Evolutionary conservation across 2,329 filamentous ascomycete species (phyloP).

Genomic region (Aureobasidium leucospermi): DNA sequence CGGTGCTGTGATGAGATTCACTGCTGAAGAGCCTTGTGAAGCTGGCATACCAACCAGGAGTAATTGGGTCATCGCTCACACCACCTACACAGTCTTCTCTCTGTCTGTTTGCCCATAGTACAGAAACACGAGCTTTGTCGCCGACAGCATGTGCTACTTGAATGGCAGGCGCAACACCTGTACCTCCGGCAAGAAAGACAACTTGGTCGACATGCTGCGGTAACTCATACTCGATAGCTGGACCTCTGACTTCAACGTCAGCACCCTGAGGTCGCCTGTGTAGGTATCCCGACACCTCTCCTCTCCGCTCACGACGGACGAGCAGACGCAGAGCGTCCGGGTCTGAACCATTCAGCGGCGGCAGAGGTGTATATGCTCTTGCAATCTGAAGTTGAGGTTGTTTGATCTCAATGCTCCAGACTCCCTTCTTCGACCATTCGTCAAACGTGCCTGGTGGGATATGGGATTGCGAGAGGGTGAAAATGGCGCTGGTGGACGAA

Average conservation of each 20-base stretch:
- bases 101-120: constrained; percentile 75
- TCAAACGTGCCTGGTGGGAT: constrained; percentile 12
- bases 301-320: constrained; percentile 68
- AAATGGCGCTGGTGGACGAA: constrained; percentile 60
- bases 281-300: constrained; percentile 82
- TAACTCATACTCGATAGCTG: constrained; percentile 58
- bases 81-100: constrained; percentile 60
- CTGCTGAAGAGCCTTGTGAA: not conserved
- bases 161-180: constrained; percentile 82
- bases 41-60: not conserved
- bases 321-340: constrained; percentile 56
- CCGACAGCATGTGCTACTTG: constrained; percentile 59
- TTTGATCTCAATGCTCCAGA: constrained; percentile 84
- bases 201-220: constrained; percentile 50
- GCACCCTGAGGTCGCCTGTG: constrained; percentile 34
- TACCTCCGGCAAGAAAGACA: constrained; percentile 85
- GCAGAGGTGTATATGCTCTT: constrained; percentile 83
- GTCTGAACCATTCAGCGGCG: constrained; percentile 36
- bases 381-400: constrained; percentile 92
- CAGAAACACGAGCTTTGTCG: constrained; percentile 46
- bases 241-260: constrained; percentile 69
- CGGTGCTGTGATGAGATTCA: not conserved
- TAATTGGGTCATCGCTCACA: constrained; percentile 39
- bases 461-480: constrained; percentile 45
- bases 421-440: constrained; percentile 16